Evolutionary conservation across 192 early-diverging fungal genomes (phyloP), one percentile per base, ranked within the genome.

Genomic region (Entomortierella chlamydospora): DNA sequence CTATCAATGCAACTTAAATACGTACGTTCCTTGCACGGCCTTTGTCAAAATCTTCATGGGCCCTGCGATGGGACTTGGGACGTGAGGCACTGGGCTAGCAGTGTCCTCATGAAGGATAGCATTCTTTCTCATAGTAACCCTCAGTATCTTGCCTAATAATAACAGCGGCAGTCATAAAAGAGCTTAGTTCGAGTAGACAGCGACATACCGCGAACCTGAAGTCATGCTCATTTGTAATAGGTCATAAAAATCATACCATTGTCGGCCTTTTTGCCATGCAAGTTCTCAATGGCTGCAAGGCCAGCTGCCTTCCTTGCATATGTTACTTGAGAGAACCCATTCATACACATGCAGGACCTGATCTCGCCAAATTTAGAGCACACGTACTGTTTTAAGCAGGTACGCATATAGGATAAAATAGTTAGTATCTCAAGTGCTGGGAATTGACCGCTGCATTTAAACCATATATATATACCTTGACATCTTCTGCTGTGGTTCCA

Each of bases 321-420:
- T 18, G 85, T 81, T 17, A 87, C 81, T 29, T 87, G 83, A 11
- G 86, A 83, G 29, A 78, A 83, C 42, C 86, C 86, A 33, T 77
- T 69, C 2, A 74, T 79, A 6, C 81, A 78, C 43, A 81, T 81
- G 25, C 64, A 71, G 4, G 62, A 81, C 47, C 28, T 86, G 51
- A 72, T 85, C 82, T 69, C 82, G 57, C 57, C 66, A 34, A 59
- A 81, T 52, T 39, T 82, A 42, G 30, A 73, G 56, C 39, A 84
- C 54, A 81, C 83, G 77, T 42, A 70, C 64, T 45, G 55, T 54
- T 28, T 54, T n/a, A n/a, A n/a, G n/a, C n/a, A 54, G 25, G 47
- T 57, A 68, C 26, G 68, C 77, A 26, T 49, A 55, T 57, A 34
- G 42, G 23, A 63, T 0, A 25, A 54, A n/a, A 2, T 0, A 29